Base-by-base conservation (phyloP, 2,329 filamentous ascomycete genomes). In the Neocucurbitaria cava region DNA sequence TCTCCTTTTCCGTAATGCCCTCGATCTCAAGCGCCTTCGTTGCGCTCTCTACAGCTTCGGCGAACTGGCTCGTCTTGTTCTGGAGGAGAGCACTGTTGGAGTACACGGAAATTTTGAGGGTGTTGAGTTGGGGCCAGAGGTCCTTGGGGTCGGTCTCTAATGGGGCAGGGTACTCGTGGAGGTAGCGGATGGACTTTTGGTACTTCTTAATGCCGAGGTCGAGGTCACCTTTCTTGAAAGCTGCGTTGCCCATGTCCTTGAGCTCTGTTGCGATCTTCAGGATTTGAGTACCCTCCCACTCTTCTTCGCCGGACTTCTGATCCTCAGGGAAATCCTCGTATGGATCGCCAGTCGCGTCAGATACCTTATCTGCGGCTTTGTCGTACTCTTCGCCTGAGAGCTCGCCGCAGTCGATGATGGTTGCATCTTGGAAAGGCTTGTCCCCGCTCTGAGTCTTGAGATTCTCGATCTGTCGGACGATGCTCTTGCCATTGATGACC, bases 251-350 rank as follows among this genome's bases (percentile, higher is more conserved):
- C 72, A 89, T 95, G 31, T 90, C 90, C 81, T 99, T 99, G 77
- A 96, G 87, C 62, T 91, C 91, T 5, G 84, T 81, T 2, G 91
- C 92, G 57, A 98, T 93, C 77, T 90, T 86, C 74, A 91, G 83
- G 58, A 92, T 85, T 58, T 89, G 84, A 17, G 82, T 74, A 13
- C 89, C 89, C 45, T 86, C 84, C 59, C 92, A 83, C 49, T 87
- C 81, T 49, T 86, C 78, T 43, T 83, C 80, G 26, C 46, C 55
- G 58, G 78, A 76, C 67, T 69, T 70, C 43, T 89, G 86, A 78
- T 99, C 95, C 73, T 97, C 92, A 30, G 95, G 95, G 78, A 90
- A 98, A 75, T 98, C 95, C 80, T 98, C 94, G 79, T 96, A 97
- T 5, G 87, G 85, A 79, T 99, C 95, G 60, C 95, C 95, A 13